Evolutionary conservation across 495 filamentous ascomycete species (phyloP), one percentile per base, ranked within the genome.

Genomic region (Tricharina praecox): DNA sequence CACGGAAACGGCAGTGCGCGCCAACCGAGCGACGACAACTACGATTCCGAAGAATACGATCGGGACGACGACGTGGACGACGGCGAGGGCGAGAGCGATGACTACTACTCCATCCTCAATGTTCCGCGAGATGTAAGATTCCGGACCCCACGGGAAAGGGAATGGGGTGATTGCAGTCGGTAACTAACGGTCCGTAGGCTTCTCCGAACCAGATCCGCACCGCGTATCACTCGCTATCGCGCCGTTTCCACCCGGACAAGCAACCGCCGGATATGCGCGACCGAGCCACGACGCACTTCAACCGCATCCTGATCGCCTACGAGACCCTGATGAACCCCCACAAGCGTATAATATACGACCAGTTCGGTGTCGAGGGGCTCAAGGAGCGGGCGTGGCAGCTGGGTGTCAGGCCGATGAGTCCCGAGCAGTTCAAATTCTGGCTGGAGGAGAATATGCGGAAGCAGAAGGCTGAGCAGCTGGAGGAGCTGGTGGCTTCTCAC

Each of bases 171-270:
- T n/a, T n/a, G n/a, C n/a, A n/a, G n/a, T n/a, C n/a, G n/a, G n/a
- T n/a, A 32, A 13, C 34, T 18, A 18, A 37, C 15, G 18, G 20
- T 43, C 2, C 3, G 13, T 13, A 59, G 56, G 56, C 74, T 2
- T 67, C 69, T 23, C 62, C 68, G 3, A 52, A 66, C 19, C 64
- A 73, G 21, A 70, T 78, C 48, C 68, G 68, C 24, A 66, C 63
- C 16, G 69, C 72, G 9, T 75, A 73, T 50, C 66, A 64, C 26
- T 66, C 64, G 10, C 63, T 77, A 23, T 68, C 68, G 19, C 67
- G 72, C n/a, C 67, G 67, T 35, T 74, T 78, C 41, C 71, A 76
- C 46, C 71, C 74, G 9, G 75, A 78, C 51, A 73, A 70, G 46
- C 73, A 76, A 46, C 70, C 74, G 1, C 45, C 65, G 15, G 61